phyloP scores from a whole-genome alignment of 1,284 basidiomycete species.

The Cutaneotrichosporon sp. region DNA sequence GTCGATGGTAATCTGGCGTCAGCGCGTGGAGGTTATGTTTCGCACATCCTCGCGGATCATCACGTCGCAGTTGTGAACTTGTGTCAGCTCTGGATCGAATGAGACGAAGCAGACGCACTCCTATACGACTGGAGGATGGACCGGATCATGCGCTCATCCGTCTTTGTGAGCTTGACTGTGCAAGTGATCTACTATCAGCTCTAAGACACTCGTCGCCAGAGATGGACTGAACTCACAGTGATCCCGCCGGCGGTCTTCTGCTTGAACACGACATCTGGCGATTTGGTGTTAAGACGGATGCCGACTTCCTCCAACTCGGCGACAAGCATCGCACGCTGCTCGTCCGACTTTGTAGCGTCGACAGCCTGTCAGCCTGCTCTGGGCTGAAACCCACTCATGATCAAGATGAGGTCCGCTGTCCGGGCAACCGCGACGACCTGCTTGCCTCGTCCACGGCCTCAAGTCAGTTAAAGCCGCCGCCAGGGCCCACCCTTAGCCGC shows the following conservation, averaged over 20 bases:
- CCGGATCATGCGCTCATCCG: conserved; percentile 90
- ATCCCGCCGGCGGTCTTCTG: conserved; percentile 80
- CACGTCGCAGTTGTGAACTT: conserved; percentile 87
- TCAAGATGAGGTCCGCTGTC: conserved; percentile 90
- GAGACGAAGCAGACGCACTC: conserved; percentile 42
- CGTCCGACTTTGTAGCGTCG: conserved; percentile 93
- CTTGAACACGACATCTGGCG: conserved; percentile 72
- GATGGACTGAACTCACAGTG: conserved; percentile 9
- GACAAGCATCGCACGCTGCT: conserved; percentile 84
- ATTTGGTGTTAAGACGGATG: conserved; percentile 84
- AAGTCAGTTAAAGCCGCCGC: conserved; percentile 5
- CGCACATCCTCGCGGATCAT: conserved; percentile 94
- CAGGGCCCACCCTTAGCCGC: conserved; percentile 70
- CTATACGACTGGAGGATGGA: conserved; percentile 82
- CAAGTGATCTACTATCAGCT: conserved; percentile 65
- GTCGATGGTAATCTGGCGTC: conserved; percentile 79
- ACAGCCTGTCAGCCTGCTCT: conserved; percentile 54
- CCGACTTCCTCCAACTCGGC: conserved; percentile 94
- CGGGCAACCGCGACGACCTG: conserved; percentile 93
- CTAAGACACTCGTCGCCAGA: neutral
- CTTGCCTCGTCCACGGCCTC: conserved; percentile 84
- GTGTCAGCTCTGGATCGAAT: conserved; percentile 24
- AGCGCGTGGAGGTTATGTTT: conserved; percentile 13
- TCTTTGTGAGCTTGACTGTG: conserved; percentile 90
- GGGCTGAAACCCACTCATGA: conserved; percentile 74